Conservation (phyloP, 805 yeast genomes). For the Metschnikowia anglica region DNA sequence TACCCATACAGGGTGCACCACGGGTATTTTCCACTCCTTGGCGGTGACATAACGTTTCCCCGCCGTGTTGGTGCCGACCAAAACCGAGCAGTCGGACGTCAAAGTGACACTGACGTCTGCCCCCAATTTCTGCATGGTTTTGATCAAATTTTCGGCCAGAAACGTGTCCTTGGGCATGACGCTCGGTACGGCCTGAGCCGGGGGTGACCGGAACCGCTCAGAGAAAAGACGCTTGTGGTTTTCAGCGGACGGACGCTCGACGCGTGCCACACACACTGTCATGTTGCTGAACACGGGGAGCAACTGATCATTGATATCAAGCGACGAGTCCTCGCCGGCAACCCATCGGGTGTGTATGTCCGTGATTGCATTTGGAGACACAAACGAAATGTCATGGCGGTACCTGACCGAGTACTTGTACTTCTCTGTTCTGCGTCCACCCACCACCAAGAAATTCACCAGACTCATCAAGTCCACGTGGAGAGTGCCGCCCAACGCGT, state of each 20-base stretch:
- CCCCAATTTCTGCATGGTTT: conserved; percentile 42
- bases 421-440: conserved; percentile 55
- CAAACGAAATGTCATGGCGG: conserved; percentile 57
- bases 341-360: conserved; percentile 52
- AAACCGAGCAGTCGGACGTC: conserved; percentile 41
- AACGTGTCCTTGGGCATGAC: conserved; percentile 18
- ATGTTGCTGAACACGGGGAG: conserved; percentile 48
- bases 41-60: conserved; percentile 58
- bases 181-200: conserved; percentile 13
- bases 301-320: conserved; percentile 25
- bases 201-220: conserved; percentile 25
- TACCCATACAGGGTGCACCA: conserved; percentile 52
- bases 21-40: conserved; percentile 51
- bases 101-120: conserved; percentile 54
- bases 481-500: conserved; percentile 58
- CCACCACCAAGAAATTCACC: conserved; percentile 59
- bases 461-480: conserved; percentile 60
- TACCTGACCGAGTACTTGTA: conserved; percentile 49
- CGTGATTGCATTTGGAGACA: conserved; percentile 47
- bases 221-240: conserved; percentile 18
- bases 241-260: conserved; percentile 22
- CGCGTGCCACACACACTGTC: conserved; percentile 45
- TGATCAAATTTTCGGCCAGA: conserved; percentile 31
- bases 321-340: conserved; percentile 43
- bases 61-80: conserved; percentile 49